Percentiles rank a stretch among this genome's conserved stretches.
Evolutionary conservation across 2,329 filamentous ascomycete genomes (phyloP).

Genomic region (Xylaria sp.): DNA sequence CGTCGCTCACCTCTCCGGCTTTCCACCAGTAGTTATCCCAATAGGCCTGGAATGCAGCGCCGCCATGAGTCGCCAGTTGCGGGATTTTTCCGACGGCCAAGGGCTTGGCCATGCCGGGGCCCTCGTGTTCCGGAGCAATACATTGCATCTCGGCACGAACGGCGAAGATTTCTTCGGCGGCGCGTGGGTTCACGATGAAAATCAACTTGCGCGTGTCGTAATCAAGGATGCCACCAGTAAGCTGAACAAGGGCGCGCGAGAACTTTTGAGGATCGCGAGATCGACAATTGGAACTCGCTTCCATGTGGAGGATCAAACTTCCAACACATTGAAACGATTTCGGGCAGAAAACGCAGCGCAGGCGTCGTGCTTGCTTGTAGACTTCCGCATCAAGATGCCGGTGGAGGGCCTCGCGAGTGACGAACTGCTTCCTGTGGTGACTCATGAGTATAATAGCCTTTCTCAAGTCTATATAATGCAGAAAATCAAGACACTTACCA

Average conservation of each 20-base stretch:
- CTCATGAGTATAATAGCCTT: conserved; percentile 13
- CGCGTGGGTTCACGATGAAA: too few species aligned
- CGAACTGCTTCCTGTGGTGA: conserved; percentile 38
- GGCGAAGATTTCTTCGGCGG: too few species aligned
- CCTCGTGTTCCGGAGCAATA: too few species aligned
- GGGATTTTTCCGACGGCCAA: too few species aligned
- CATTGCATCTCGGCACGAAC: too few species aligned
- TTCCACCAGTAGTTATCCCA: too few species aligned
- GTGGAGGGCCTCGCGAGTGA: conserved; percentile 30
- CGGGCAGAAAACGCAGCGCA: conserved; percentile 42
- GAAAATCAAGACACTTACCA: conserved; percentile 6
- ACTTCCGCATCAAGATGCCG: conserved; percentile 41
- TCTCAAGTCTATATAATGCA: neutral
- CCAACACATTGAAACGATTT: conserved; percentile 37
- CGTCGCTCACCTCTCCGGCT: too few species aligned
- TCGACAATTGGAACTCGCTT: conserved; percentile 33
- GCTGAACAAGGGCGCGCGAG: conserved; percentile 14
- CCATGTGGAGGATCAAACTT: conserved; percentile 45
- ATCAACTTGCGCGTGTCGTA: conserved; percentile 5
- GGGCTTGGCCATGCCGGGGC: too few species aligned
- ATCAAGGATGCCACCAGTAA: conserved; percentile 23
- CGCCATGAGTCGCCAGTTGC: too few species aligned
- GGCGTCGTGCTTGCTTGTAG: conserved; percentile 35
- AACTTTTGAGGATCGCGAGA: conserved; percentile 16
- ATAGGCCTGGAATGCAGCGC: too few species aligned